These are phyloP conservation scores for Prunus mira DNA, from an alignment of 306 rosid species.

Conservation along the genomic window DNA sequence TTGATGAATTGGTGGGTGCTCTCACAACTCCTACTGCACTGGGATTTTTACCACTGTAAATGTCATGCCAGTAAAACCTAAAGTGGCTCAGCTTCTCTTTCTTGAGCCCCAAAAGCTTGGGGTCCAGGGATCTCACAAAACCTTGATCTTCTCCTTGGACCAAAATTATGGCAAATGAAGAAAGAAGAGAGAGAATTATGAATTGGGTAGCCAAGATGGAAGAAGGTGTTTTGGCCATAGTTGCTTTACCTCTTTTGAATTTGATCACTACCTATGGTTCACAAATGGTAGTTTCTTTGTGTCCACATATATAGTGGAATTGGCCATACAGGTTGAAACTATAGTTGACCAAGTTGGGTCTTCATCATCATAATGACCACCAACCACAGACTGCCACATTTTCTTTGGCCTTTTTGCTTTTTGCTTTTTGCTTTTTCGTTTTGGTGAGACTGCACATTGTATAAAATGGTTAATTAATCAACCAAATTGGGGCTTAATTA, in stretches of 20 bases:
- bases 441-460: too few relatives aligned
- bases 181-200: constrained; percentile 23
- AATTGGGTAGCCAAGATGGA: constrained; percentile 11
- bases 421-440: too few relatives aligned
- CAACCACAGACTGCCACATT: not conserved
- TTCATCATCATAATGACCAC: not conserved
- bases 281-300: not conserved
- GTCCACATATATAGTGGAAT: not conserved
- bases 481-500: too few relatives aligned
- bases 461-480: too few relatives aligned
- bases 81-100: constrained; percentile 52
- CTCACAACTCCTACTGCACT: constrained; percentile 16
- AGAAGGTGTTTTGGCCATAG: constrained; percentile 31
- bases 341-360: not conserved
- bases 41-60: constrained; percentile 23
- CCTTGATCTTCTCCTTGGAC: constrained; percentile 7
- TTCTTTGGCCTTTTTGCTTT: not conserved
- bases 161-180: not conserved
- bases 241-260: not conserved
- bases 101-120: constrained; percentile 26
- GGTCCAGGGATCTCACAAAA: constrained; percentile 24
- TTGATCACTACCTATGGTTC: not conserved
- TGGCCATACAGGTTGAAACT: not conserved
- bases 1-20: constrained; percentile 27
- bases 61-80: constrained; percentile 50